Evolutionary conservation across 169 alveolate genomes (phyloP).

Genomic region (Plasmodium fragile): DNA sequence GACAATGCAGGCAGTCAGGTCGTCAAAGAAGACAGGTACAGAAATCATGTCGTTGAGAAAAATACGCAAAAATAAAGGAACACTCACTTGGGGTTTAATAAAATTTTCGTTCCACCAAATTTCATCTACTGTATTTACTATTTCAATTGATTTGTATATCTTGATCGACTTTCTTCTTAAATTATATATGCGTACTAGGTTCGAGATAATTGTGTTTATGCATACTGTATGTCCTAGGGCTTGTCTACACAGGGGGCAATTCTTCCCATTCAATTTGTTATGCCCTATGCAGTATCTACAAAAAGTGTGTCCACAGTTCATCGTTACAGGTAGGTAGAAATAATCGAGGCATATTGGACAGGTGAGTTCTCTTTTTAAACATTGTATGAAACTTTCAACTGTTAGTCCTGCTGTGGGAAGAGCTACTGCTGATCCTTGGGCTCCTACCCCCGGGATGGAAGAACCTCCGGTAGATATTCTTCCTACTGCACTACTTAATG

Average conservation of each 20-base stretch:
- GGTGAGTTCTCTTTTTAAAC: conserved; percentile 85
- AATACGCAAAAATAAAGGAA: conserved; percentile 83
- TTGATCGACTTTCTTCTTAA: conserved; percentile 75
- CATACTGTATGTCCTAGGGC: conserved; percentile 85
- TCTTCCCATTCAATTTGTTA: conserved; percentile 81
- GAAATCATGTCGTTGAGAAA: conserved; percentile 82
- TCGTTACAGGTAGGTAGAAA: conserved; percentile 90
- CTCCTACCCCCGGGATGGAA: not conserved
- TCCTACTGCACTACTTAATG: conserved; percentile 6
- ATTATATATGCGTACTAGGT: conserved; percentile 84
- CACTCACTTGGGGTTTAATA: conserved; percentile 83
- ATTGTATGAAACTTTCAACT: conserved; percentile 21
- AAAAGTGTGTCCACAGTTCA: conserved; percentile 93
- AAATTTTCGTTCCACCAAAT: conserved; percentile 88
- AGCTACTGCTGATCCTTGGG: not conserved
- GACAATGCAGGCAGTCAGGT: conserved; percentile 82
- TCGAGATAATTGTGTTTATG: conserved; percentile 88
- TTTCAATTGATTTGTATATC: conserved; percentile 44
- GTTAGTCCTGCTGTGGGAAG: not conserved
- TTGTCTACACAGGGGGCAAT: conserved; percentile 92
- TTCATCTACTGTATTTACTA: conserved; percentile 77
- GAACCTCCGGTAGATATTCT: not conserved
- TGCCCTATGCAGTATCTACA: conserved; percentile 92
- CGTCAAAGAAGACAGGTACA: conserved; percentile 87
- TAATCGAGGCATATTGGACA: conserved; percentile 92